A percentile compares a stretch with the other conserved stretches of the same genome.
These are phyloP conservation scores for Pisolithus microcarpus DNA, from an alignment of 768 basidiomycete genomes.

Conservation along the genomic window DNA sequence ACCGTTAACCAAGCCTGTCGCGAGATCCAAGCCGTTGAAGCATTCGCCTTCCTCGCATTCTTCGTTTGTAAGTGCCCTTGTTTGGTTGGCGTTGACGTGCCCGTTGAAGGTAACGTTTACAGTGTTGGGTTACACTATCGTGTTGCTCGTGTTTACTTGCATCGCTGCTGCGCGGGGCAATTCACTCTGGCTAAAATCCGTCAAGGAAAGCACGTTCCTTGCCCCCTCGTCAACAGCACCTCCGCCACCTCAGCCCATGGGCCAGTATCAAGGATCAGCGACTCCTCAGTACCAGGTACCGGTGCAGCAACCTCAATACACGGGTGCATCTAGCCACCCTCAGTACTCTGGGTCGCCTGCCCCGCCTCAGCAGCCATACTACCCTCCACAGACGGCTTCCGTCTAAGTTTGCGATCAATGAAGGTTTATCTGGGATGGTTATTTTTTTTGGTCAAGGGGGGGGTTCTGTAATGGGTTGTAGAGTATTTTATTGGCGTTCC, in stretches of 20 bases:
- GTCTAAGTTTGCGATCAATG: background rate
- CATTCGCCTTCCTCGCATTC: slow-evolving; percentile 33
- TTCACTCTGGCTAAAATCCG: slow-evolving; percentile 27
- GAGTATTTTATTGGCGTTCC: background rate
- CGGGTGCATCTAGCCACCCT: slow-evolving; percentile 2
- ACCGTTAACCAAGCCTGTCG: slow-evolving; percentile 15
- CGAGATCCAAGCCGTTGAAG: slow-evolving; percentile 26
- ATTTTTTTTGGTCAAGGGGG: too few relatives aligned
- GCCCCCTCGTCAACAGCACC: slow-evolving; percentile 7
- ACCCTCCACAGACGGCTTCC: background rate
- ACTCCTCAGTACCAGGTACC: slow-evolving; percentile 1
- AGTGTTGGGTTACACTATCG: slow-evolving; percentile 29
- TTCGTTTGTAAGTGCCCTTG: slow-evolving; percentile 23
- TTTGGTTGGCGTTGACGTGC: background rate
- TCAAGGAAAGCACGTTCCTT: slow-evolving; percentile 22
- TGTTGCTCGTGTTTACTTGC: slow-evolving; percentile 19
- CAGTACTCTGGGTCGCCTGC: slow-evolving; percentile 1
- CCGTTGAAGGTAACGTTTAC: background rate
- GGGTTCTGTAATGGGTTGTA: too few relatives aligned
- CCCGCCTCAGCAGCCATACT: background rate
- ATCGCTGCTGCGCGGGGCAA: slow-evolving; percentile 24
- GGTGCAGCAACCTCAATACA: slow-evolving; percentile 2
- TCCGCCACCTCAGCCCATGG: slow-evolving; percentile 11
- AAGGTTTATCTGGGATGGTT: too few relatives aligned
- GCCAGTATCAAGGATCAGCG: slow-evolving; percentile 7